Evolutionary conservation across 169 alveolate genomes (phyloP), one percentile per base, ranked within the genome.

Genomic region (Haemoproteus tartakovskyi): DNA sequence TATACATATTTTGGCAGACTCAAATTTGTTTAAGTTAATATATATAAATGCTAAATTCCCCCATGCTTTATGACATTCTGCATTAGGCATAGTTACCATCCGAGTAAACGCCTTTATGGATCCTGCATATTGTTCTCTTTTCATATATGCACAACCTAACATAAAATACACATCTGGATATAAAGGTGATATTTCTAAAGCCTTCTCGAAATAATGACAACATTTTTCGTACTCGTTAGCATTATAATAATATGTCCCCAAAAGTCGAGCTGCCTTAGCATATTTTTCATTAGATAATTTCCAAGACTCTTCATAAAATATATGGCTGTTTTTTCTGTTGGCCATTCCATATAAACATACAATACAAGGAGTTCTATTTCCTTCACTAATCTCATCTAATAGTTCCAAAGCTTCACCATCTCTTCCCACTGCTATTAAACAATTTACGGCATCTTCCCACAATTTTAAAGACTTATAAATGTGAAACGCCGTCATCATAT

Each of bases 391-490:
- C 12, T 82, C 60, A 27, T 51, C 50, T 74, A 88, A 87, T 83
- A 89, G 79, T 50, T 86, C 89, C 22, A 47, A 62, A 24, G 93
- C 93, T 48, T 89, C 91, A 33, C 50, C 81, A 63, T 83, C 86
- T 26, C 91, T 61, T 22, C 78, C 90, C 36, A 87, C 87, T 33
- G 82, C 59, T 18, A 86, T 81, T 48, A 89, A 78, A 27, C 93
- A 89, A 38, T 80, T 60, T 36, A 89, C 86, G 18, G 91, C 91
- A 30, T 89, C 93, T 36, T 89, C 93, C 91, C 91, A 89, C 82
- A 89, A 51, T 62, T 86, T 87, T 63, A 89, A 79, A 54, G 86
- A 70, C 45, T 89, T 82, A 57, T 79, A 89, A 38, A 89, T 79
- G 38, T 89, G 85, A 62, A 62, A 89, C 11, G 93, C 90, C 52